Conservation (phyloP, 805 yeast species). For the Cyberlindnera suaveolens region DNA sequence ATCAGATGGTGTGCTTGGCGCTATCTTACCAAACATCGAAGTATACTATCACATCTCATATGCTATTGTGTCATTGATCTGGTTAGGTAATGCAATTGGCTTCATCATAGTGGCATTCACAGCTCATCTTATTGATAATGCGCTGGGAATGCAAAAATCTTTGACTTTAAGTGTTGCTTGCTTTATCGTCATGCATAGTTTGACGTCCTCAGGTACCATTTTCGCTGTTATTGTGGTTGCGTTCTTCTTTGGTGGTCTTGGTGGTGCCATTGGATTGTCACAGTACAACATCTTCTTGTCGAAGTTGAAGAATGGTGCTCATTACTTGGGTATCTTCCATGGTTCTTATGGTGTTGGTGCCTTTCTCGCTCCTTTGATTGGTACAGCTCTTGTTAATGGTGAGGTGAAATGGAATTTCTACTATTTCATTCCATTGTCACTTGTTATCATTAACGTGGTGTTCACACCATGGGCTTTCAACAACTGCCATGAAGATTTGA, state of each 20-base stretch:
- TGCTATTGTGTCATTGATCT: slow-evolving; percentile 49
- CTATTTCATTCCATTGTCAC: slow-evolving; percentile 46
- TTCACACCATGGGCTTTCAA: slow-evolving; percentile 37
- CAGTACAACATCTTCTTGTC: slow-evolving; percentile 48
- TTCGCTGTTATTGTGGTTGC: slow-evolving; percentile 44
- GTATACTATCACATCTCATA: slow-evolving; percentile 40
- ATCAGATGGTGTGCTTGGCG: slow-evolving; percentile 56
- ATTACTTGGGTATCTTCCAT: slow-evolving; percentile 48
- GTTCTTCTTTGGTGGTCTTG: slow-evolving; percentile 54
- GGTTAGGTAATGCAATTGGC: slow-evolving; percentile 56
- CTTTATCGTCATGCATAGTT: slow-evolving; percentile 35
- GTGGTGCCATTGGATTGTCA: slow-evolving; percentile 42
- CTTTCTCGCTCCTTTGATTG: slow-evolving; percentile 51
- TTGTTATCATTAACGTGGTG: slow-evolving; percentile 29
- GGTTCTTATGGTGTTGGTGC: slow-evolving; percentile 65
- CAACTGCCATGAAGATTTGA: slow-evolving; percentile 37
- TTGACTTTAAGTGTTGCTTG: slow-evolving; percentile 32
- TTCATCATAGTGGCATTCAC: slow-evolving; percentile 43
- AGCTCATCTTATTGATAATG: slow-evolving; percentile 37
- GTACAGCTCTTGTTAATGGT: slow-evolving; percentile 43
- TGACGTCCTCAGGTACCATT: slow-evolving; percentile 41
- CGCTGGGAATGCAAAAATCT: slow-evolving; percentile 35
- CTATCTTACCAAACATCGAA: slow-evolving; percentile 51
- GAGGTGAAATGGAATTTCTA: slow-evolving; percentile 52
- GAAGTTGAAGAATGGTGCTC: slow-evolving; percentile 35